Evolutionary conservation across 1,284 basidiomycete genomes (phyloP), one percentile per base, ranked within the genome.

Genomic region (Cryptococcus wingfieldii): DNA sequence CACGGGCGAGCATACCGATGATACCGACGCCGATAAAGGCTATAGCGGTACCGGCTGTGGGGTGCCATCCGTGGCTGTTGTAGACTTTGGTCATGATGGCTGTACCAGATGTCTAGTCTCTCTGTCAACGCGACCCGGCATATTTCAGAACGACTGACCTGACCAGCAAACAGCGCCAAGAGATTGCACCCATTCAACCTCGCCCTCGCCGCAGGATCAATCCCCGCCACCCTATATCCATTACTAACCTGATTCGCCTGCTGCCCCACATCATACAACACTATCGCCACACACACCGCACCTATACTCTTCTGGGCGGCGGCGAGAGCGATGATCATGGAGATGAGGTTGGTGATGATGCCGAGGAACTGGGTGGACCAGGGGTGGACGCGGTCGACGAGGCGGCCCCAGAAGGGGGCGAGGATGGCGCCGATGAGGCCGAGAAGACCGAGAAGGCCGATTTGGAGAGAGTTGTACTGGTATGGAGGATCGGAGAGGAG

Each of bases 361-460:
- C 80, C 79, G 19, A 83, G 64, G 23, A 87, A 71, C 16, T 84
- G 80, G 7, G 83, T 82, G 50, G 84, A 82, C 86, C 86, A 89
- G 0, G 84, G 84, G 0, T 85, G 78, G 19, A 88, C 78, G 3
- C 68, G 75, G 69, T 89, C 86, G 47, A 88, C 80, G 9, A 83
- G 59, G 34, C 79, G 79, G 0, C 87, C 87, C 19, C 82, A 79
- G 12, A 86, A 61, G 0, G 86, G 87, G 0, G 83, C 83, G 44
- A 81, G 72, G 5, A 82, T 73, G 5, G 87, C 86, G n/a, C 85
- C 86, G 10, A 83, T 75, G 69, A 87, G 82, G 5, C 87, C 87
- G 14, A 87, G 76, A 3, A 88, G 73, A 5, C 85, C 86, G 68
- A 88, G 87, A 8, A 88, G 78, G 2, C 86, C 87, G 53, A 87